A percentile compares a stretch with the other conserved stretches of the same genome.
Evolutionary conservation across 2,329 filamentous ascomycete species (phyloP).

Genomic region (Fusarium sp.): DNA sequence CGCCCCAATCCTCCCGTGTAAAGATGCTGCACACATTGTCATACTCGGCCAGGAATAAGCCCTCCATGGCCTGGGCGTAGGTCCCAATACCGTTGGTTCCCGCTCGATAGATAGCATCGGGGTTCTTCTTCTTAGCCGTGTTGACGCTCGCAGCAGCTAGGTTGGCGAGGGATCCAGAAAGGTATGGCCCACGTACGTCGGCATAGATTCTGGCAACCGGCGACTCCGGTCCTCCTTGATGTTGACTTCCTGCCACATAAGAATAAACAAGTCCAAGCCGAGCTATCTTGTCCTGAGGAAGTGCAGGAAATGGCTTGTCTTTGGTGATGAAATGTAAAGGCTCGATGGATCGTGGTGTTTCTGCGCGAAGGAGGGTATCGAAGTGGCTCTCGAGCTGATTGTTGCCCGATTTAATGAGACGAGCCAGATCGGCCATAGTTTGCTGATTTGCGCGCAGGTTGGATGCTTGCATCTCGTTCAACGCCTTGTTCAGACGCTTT

Average conservation of each 20-base stretch:
- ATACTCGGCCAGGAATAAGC: constrained; percentile 88
- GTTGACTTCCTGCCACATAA: constrained; percentile 75
- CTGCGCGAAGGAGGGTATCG: constrained; percentile 77
- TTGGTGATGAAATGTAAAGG: constrained; percentile 95
- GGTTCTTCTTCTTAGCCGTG: constrained; percentile 82
- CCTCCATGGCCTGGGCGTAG: constrained; percentile 89
- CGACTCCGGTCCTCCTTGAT: constrained; percentile 68
- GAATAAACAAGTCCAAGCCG: constrained; percentile 83
- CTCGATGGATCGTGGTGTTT: constrained; percentile 85
- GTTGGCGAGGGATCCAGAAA: constrained; percentile 85
- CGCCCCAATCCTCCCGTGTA: constrained; percentile 83
- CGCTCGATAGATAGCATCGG: constrained; percentile 85
- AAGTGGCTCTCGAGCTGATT: constrained; percentile 88
- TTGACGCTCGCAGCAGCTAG: constrained; percentile 88
- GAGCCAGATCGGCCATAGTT: constrained; percentile 82
- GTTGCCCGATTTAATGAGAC: constrained; percentile 82
- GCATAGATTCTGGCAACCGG: constrained; percentile 86
- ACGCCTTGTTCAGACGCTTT: constrained; percentile 87
- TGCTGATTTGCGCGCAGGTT: constrained; percentile 93
- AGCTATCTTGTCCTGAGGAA: constrained; percentile 81
- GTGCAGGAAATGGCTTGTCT: constrained; percentile 82
- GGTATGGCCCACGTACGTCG: constrained; percentile 86
- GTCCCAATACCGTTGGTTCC: constrained; percentile 93
- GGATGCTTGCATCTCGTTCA: constrained; percentile 86
- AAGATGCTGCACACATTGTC: constrained; percentile 92